Evolutionary conservation across 192 early-diverging fungal species (phyloP), one percentile per base, ranked within the genome.

Genomic region (Phlyctochytrium planicorne): DNA sequence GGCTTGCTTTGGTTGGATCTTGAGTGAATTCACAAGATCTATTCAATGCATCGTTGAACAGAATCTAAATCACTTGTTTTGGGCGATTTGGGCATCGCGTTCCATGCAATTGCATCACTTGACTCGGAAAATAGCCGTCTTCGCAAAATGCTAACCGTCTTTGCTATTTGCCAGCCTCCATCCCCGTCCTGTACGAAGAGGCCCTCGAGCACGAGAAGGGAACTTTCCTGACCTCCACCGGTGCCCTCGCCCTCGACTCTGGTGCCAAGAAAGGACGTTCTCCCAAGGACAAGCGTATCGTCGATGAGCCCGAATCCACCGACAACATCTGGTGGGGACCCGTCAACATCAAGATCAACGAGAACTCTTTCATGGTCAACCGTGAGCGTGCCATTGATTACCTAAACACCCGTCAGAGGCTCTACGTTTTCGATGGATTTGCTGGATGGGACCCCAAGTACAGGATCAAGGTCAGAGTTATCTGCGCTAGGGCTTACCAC

Each of bases 291-390:
- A 98, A 98, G 88, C 93, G 96, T 74, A 91, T 98, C 72, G 96
- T 97, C 56, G 93, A 96, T 64, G 96, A 98, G 76, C 75, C 84
- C 4, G 76, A 84, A 27, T 91, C 94, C n/a, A 79, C 79, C 23
- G 80, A 92, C 71, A 90, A 97, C 70, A 87, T 98, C 76, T 98
- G 96, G 96, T 98, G 96, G 94, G 96, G 96, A 31, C 93, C 96
- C 20, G 93, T 98, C 60, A 98, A 98, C 88, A 91, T 90, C 75
- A 91, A 90, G 76, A 91, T 98, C 70, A 65, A 61, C 40, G 78
- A 83, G 53, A 79, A 81, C 67, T 74, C 80, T 10, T 98, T 98
- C 81, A 85, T 92, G 69, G 91, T 91, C 76, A 98, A 98, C 88
- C 92, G 94, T 71, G 92, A 98, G 83, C 89, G 92, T 66, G 94